A percentile compares a stretch with the other conserved stretches of the same genome.
Conservation (phyloP, 441 rosid genomes). For the Populus trichocarpa region DNA sequence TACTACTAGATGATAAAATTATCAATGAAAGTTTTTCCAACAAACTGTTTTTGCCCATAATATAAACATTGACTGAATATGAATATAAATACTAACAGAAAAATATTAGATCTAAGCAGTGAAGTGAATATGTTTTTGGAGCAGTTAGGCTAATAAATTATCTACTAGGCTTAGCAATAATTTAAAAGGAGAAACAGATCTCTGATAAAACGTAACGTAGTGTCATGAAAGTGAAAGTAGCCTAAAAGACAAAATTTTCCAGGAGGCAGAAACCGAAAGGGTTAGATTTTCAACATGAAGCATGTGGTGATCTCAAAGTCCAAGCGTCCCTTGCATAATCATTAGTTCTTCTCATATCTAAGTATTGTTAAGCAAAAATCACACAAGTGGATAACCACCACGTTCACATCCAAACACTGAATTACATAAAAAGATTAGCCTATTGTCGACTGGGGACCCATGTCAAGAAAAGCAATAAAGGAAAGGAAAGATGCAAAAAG, state of each 20-base stretch:
- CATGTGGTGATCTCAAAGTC: slow-evolving; percentile 27
- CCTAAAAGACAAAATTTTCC: neutral
- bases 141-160: neutral
- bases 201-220: neutral
- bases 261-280: neutral
- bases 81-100: too few species aligned
- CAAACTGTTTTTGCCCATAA: too few species aligned
- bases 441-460: neutral
- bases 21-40: too few species aligned
- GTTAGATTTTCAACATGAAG: slow-evolving; percentile 9
- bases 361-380: neutral
- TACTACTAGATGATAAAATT: too few species aligned
- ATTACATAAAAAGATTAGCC: neutral
- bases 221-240: neutral
- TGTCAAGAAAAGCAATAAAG: neutral
- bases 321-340: slow-evolving; percentile 34
- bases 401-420: slow-evolving; percentile 4
- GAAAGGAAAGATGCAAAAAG: neutral
- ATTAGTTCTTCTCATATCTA: neutral
- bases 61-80: too few species aligned
- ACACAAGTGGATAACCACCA: slow-evolving; percentile 1
- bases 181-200: neutral
- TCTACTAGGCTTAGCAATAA: neutral
- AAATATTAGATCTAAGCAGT: too few species aligned
- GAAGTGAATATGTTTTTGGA: too few species aligned